phyloP scores from a whole-genome alignment of 1,284 basidiomycete genomes.

The Sporisorium scitamineum region DNA sequence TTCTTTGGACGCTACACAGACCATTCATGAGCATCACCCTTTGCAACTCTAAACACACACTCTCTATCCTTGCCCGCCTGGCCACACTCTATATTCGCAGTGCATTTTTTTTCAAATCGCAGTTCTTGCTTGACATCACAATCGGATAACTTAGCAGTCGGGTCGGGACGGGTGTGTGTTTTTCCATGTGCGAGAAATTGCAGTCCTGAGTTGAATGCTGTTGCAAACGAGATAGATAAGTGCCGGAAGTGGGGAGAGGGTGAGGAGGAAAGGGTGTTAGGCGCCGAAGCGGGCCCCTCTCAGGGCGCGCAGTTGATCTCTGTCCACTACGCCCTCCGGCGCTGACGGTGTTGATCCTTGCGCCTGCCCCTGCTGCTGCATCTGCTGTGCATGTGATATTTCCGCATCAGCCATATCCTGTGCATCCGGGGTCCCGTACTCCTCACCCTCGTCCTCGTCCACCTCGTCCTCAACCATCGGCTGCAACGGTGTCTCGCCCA shows the following conservation, averaged over 20 bases:
- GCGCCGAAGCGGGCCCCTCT: constrained; percentile 17
- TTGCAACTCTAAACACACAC: constrained; percentile 5
- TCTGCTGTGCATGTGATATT: not conserved
- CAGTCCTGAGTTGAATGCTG: too few relatives aligned
- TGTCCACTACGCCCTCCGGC: constrained; percentile 2
- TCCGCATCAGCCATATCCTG: not conserved
- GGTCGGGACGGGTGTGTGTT: too few relatives aligned
- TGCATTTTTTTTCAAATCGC: too few relatives aligned
- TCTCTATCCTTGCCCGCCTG: not conserved
- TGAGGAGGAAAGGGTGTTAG: not conserved
- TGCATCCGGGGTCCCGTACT: constrained; percentile 34
- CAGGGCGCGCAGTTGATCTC: constrained; percentile 11
- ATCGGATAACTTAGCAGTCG: too few relatives aligned
- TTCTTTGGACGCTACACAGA: constrained; percentile 26
- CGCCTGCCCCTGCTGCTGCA: not conserved
- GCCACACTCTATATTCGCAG: too few relatives aligned
- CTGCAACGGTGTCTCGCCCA: not conserved
- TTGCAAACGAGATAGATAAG: too few relatives aligned
- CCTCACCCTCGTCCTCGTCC: constrained; percentile 2
- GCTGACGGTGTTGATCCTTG: not conserved
- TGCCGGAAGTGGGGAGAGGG: too few relatives aligned
- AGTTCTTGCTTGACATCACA: too few relatives aligned
- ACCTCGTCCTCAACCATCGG: constrained; percentile 25
- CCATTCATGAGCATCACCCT: constrained; percentile 33
- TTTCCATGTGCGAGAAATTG: too few relatives aligned